These are phyloP conservation scores for Termitomyces sp. DNA, from an alignment of 768 basidiomycete species.

Conservation along the genomic window DNA sequence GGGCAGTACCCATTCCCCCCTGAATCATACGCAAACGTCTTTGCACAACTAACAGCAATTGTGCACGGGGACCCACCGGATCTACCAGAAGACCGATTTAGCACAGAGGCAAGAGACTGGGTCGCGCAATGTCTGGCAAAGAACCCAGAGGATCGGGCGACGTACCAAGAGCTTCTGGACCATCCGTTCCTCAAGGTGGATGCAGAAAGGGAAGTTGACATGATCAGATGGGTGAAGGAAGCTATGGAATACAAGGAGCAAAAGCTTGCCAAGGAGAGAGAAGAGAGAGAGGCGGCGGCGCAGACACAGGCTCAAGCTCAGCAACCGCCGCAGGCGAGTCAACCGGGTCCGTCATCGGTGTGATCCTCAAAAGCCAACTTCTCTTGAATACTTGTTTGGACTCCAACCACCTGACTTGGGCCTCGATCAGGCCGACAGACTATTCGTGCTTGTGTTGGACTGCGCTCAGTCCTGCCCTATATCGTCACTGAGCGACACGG, in stretches of 20 bases:
- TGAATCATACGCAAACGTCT: conserved; percentile 95
- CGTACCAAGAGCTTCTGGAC: conserved; percentile 78
- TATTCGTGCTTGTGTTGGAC: neutral
- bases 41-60: conserved; percentile 94
- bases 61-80: conserved; percentile 92
- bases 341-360: neutral
- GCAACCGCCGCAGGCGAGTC: neutral
- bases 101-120: conserved; percentile 75
- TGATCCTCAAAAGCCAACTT: neutral
- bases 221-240: conserved; percentile 76
- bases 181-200: conserved; percentile 80
- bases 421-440: neutral
- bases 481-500: neutral
- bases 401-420: neutral
- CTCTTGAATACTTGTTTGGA: neutral
- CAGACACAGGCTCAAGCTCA: neutral
- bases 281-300: conserved; percentile 7
- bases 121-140: conserved; percentile 80
- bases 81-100: conserved; percentile 70
- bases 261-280: conserved; percentile 13
- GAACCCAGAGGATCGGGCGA: conserved; percentile 74
- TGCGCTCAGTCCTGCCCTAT: neutral
- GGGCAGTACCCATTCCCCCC: conserved; percentile 96
- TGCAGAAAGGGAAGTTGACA: conserved; percentile 60
- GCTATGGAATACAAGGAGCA: conserved; percentile 36